Evolutionary conservation across 208 protist genomes (phyloP), one percentile per base, ranked within the genome.

Genomic region (Trypanosoma vivax): DNA sequence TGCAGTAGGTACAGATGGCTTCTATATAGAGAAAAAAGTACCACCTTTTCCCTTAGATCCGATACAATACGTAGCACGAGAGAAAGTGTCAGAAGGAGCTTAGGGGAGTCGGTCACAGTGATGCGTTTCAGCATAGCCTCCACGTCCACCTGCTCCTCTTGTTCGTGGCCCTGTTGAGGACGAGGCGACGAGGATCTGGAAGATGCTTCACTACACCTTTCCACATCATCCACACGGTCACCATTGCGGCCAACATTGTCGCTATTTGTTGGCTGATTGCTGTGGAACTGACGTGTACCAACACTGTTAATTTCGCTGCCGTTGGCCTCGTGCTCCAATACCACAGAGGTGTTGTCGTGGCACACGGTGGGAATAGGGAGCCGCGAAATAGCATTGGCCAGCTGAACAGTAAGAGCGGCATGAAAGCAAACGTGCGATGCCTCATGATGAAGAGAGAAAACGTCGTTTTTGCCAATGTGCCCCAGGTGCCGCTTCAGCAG

Each of bases 21-120:
- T 19, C 65, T 55, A 46, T 89, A 90, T 24, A 65, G 73, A 23
- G 80, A 89, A 35, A 90, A 95, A n/a, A 94, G 43, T 28, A 94
- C 70, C 19, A 88, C 80, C 62, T 94, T 94, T 68, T 81, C 64
- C 10, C 51, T 27, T 18, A 73, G 45, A 5, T 72, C 53, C 11
- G 60, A 41, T 13, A 21, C 23, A 71, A 90, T 90, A 61, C 77
- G 57, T 0, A 61, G 39, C 7, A 82, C 45, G 10, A 93, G 73
- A 13, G 61, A 48, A 34, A 93, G 5, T 3, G 72, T 66, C 39
- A 90, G 73, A 21, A 34, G 45, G 21, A 93, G 65, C 53, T 93
- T 93, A 1, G 86, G 79, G 0, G 86, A 90, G 5, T 66, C 58
- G 28, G 41, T 31, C 0, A 88, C 24, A 41, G 77, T 38, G 2